Conservation (phyloP, 2,329 filamentous ascomycete species). For the Nothomitra cinnamomea region DNA sequence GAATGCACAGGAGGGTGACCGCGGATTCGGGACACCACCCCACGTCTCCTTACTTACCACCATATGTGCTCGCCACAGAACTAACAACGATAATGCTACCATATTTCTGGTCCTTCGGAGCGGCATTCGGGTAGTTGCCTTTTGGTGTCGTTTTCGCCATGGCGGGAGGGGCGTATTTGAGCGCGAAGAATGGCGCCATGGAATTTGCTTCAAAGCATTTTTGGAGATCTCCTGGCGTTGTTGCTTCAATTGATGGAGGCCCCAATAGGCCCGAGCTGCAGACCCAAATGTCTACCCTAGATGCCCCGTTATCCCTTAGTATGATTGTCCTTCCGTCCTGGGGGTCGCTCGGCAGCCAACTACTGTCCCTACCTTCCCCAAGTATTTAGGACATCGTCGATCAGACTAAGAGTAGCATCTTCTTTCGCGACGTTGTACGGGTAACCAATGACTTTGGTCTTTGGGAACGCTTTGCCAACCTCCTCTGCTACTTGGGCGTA, state of each 20-base stretch:
- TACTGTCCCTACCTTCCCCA: slow-evolving; percentile 27
- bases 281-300: slow-evolving; percentile 41
- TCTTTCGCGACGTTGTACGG: slow-evolving; percentile 41
- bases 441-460: slow-evolving; percentile 44
- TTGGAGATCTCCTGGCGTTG: slow-evolving; percentile 37
- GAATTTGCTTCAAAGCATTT: slow-evolving; percentile 43
- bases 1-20: neutral
- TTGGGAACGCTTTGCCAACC: slow-evolving; percentile 29
- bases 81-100: slow-evolving; percentile 46
- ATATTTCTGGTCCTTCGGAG: slow-evolving; percentile 41
- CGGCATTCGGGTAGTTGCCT: slow-evolving; percentile 40
- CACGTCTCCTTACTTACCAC: slow-evolving; percentile 18
- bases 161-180: slow-evolving; percentile 46
- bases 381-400: slow-evolving; percentile 44
- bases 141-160: slow-evolving; percentile 42
- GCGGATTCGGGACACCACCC: neutral
- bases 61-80: slow-evolving; percentile 38
- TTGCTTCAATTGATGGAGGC: slow-evolving; percentile 37
- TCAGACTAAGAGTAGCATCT: slow-evolving; percentile 40
- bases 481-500: slow-evolving; percentile 26
- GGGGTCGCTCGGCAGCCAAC: neutral
- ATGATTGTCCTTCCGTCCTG: neutral
- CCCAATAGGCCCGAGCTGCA: slow-evolving; percentile 40
- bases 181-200: slow-evolving; percentile 45
- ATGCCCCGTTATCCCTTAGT: neutral